phyloP scores from a whole-genome alignment of 169 alveolate genomes.

The Plasmodium inui region DNA sequence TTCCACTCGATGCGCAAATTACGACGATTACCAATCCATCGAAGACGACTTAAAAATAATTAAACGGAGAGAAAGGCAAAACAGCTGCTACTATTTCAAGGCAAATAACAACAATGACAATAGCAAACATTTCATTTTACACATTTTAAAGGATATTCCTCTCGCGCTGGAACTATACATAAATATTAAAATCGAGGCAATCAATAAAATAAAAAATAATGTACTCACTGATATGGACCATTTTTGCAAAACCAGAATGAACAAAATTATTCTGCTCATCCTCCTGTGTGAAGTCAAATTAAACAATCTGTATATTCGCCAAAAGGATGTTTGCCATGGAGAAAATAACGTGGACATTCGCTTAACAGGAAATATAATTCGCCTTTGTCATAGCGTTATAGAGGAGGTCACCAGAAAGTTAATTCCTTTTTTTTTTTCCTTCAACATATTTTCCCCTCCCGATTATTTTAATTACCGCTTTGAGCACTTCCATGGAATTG shows the following conservation, averaged over 20 bases:
- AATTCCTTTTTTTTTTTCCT: constrained; percentile 44
- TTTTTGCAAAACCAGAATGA: constrained; percentile 43
- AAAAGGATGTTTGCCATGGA: background rate
- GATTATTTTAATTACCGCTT: constrained; percentile 68
- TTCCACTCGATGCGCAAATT: background rate
- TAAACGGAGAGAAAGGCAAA: constrained; percentile 21
- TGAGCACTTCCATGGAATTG: constrained; percentile 23
- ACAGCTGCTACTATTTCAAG: constrained; percentile 39
- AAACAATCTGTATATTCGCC: constrained; percentile 32
- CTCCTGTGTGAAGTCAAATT: constrained; percentile 66
- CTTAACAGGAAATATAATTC: constrained; percentile 22
- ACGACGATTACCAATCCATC: constrained; percentile 25
- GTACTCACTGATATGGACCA: constrained; percentile 15
- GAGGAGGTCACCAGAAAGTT: constrained; percentile 54
- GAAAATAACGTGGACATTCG: background rate
- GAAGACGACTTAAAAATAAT: constrained; percentile 52
- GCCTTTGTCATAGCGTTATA: constrained; percentile 19
- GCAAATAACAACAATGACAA: constrained; percentile 6
- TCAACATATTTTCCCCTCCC: constrained; percentile 68
- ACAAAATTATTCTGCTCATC: constrained; percentile 28
- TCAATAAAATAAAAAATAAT: constrained; percentile 62
- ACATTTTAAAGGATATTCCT: constrained; percentile 21
- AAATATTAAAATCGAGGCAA: constrained; percentile 45
- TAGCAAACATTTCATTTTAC: constrained; percentile 10
- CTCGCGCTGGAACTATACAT: constrained; percentile 60